Base-by-base conservation (phyloP, 345 rosid species). In the Rhodamnia rubescens region DNA sequence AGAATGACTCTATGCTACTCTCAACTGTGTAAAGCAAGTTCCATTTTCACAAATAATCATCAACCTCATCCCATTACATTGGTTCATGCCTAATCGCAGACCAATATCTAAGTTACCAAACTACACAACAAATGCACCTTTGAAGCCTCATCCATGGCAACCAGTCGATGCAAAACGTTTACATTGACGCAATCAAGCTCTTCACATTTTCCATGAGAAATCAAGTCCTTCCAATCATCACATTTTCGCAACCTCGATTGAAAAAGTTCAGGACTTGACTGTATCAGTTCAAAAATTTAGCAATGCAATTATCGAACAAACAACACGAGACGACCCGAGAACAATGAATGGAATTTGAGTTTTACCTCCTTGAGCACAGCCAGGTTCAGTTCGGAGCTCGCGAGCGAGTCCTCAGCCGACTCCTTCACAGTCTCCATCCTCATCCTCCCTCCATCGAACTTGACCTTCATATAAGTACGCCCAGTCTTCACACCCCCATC, bases 281-380 rank as follows among this genome's bases (percentile, higher is more conserved):
- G 78, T 4, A 16, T 11, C 78, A 15, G 32, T 64, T 22, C 1
- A 11, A 64, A 64, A 64, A 32, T 32, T 32, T 16, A 64, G 11
- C 11, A 32, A 32, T 24, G 24, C 13, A 0, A 64, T 16, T 4
- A 22, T 32, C 8, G 0, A 44, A 64, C 78, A 32, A 22, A 64
- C 44, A 32, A 64, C 75, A 7, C 0, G 42, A 64, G 20, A 1
- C 44, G 44, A 80, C 83, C 47, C 52, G 15, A 80, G 83, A 80
- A 47, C 52, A 12, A 47, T 47, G 83, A 51, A 81, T 26, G 0
- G 55, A 40, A 4, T n/a, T 15, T 0, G 74, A 29, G 1, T 13
- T 29, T 84, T 51, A 97, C 99, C 99, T 97, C 99, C 90, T 93
- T 95, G 54, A 97, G 93, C 61, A 95, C 96, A 36, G 97, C 86